Evolutionary conservation across 768 basidiomycete genomes (phyloP).

Genomic region (Hemileccinum impolitum): DNA sequence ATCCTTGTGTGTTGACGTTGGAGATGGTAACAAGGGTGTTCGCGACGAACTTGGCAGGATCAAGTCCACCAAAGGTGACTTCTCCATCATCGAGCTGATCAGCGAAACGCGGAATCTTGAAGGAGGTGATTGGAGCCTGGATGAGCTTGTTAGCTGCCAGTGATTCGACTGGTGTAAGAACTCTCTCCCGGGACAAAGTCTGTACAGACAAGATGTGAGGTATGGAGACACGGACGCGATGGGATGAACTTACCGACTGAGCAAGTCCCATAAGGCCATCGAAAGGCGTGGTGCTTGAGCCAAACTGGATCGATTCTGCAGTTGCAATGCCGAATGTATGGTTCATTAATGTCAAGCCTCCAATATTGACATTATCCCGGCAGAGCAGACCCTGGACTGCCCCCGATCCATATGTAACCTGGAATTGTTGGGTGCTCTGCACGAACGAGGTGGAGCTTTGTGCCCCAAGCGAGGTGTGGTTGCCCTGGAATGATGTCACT

Average conservation of each 20-base stretch:
- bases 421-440: slow-evolving; percentile 48
- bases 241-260: slow-evolving; percentile 49
- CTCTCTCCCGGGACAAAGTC: slow-evolving; percentile 62
- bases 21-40: slow-evolving; percentile 53
- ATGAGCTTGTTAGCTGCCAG: slow-evolving; percentile 59
- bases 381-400: slow-evolving; percentile 61
- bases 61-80: slow-evolving; percentile 78
- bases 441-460: slow-evolving; percentile 61
- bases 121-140: slow-evolving; percentile 64
- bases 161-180: slow-evolving; percentile 68
- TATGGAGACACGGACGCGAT: slow-evolving; percentile 2
- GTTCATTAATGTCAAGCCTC: slow-evolving; percentile 50
- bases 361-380: slow-evolving; percentile 60
- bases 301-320: slow-evolving; percentile 61
- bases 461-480: slow-evolving; percentile 64
- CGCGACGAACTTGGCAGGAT: slow-evolving; percentile 63
- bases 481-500: slow-evolving; percentile 41
- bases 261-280: slow-evolving; percentile 81
- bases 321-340: slow-evolving; percentile 71
- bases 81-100: slow-evolving; percentile 69
- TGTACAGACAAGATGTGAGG: slow-evolving; percentile 18
- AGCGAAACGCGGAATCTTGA: slow-evolving; percentile 72
- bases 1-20: slow-evolving; percentile 66
- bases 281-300: slow-evolving; percentile 45
- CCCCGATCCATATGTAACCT: slow-evolving; percentile 69